These are phyloP conservation scores for Daldinia sp. DNA, from an alignment of 2,329 filamentous ascomycete species.

Conservation along the genomic window DNA sequence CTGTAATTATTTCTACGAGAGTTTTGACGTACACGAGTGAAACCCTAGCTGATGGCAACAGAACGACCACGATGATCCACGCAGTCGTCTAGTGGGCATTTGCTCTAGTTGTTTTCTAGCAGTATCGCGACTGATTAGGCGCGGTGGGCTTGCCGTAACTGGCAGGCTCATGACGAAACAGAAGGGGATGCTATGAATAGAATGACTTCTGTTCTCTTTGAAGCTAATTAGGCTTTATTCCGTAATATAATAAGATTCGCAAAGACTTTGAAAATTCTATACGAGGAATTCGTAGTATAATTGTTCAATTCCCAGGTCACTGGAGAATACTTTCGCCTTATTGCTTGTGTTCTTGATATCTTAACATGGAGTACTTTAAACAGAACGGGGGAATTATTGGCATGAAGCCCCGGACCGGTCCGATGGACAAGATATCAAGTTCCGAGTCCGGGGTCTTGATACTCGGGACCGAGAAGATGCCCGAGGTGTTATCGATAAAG, in stretches of 20 bases:
- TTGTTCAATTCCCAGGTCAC: neutral
- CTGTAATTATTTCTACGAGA: constrained; percentile 16
- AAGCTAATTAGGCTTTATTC: neutral
- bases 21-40: constrained; percentile 31
- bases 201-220: constrained; percentile 22
- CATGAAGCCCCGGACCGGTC: neutral
- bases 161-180: constrained; percentile 7
- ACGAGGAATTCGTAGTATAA: neutral
- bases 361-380: neutral
- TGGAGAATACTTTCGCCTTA: neutral
- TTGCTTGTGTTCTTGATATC: no score
- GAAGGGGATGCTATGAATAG: constrained; percentile 28
- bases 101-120: constrained; percentile 21
- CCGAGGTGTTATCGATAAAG: constrained; percentile 9
- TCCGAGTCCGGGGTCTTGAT: neutral
- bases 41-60: constrained; percentile 3
- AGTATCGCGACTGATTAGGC: constrained; percentile 20
- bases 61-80: constrained; percentile 10
- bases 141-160: constrained; percentile 6
- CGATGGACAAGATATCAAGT: neutral
- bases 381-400: neutral
- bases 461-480: constrained; percentile 7
- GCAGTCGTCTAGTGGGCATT: constrained; percentile 13
- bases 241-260: constrained; percentile 7
- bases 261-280: neutral